Evolutionary conservation across 352 stramenopile genomes (phyloP).

Genomic region (Pythium chondricola): DNA sequence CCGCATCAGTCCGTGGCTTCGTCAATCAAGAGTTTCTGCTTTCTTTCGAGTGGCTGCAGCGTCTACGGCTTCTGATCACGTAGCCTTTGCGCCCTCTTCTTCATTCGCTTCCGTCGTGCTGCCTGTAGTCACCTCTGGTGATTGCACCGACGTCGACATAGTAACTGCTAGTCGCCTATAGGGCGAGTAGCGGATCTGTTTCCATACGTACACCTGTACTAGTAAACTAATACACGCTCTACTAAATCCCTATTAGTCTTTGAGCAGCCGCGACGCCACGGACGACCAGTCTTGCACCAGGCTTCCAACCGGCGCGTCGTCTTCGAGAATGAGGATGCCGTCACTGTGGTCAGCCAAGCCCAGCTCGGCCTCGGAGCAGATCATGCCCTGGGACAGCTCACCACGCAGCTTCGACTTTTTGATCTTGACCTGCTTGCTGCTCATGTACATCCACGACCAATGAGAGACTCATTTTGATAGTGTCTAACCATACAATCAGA

Average conservation of each 20-base stretch:
- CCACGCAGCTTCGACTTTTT: slow-evolving; percentile 80
- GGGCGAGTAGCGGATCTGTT: too few relatives aligned
- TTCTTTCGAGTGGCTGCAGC: too few relatives aligned
- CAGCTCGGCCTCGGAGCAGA: slow-evolving; percentile 75
- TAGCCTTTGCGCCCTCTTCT: background rate
- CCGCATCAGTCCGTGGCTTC: too few relatives aligned
- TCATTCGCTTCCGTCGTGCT: background rate
- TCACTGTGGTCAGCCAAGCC: slow-evolving; percentile 53
- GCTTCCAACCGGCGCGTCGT: slow-evolving; percentile 43
- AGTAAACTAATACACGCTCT: too few relatives aligned
- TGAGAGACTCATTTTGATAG: too few relatives aligned
- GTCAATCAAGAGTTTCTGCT: too few relatives aligned
- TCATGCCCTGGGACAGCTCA: slow-evolving; percentile 76
- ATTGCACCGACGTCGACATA: too few relatives aligned
- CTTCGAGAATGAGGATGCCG: slow-evolving; percentile 60
- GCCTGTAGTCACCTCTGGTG: too few relatives aligned
- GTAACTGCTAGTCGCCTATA: too few relatives aligned
- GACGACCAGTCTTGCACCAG: slow-evolving; percentile 37
- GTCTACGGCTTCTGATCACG: too few relatives aligned
- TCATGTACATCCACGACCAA: background rate
- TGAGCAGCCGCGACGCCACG: slow-evolving; percentile 29
- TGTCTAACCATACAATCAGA: slow-evolving; percentile 6
- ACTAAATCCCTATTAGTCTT: too few relatives aligned
- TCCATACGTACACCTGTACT: background rate
- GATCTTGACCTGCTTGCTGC: slow-evolving; percentile 76